Conservation (phyloP, 1,284 basidiomycete genomes). For the Leccinum pallidistipes region DNA sequence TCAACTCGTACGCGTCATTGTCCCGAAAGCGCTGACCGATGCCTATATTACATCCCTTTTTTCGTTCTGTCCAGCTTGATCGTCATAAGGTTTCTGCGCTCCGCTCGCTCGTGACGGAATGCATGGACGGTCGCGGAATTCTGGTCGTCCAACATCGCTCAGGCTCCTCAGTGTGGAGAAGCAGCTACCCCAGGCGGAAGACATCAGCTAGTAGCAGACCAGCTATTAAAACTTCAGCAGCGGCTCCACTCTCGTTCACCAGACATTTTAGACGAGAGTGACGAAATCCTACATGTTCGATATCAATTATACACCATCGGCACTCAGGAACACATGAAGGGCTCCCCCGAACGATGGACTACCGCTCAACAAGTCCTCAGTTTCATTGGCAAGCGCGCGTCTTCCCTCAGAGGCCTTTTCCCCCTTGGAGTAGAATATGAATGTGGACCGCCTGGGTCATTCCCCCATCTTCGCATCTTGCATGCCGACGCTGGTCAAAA, state of each 20-base stretch:
- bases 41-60: constrained; percentile 51
- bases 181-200: constrained; percentile 13
- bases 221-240: constrained; percentile 28
- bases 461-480: constrained; percentile 37
- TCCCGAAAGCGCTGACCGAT: constrained; percentile 36
- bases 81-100: constrained; percentile 20
- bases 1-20: constrained; percentile 30
- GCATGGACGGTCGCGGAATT: constrained; percentile 41
- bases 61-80: constrained; percentile 37
- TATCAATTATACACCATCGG: constrained; percentile 1
- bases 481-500: constrained; percentile 17
- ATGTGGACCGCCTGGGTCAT: constrained; percentile 13
- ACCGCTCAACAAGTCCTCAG: constrained; percentile 41
- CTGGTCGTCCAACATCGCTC: constrained; percentile 50
- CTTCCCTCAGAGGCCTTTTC: constrained; percentile 7
- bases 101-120: constrained; percentile 37
- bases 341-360: constrained; percentile 4
- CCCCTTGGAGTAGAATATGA: constrained; percentile 3
- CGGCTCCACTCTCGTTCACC: constrained; percentile 37
- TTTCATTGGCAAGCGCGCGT: constrained; percentile 17
- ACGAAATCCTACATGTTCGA: constrained; percentile 1
- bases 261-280: constrained; percentile 1
- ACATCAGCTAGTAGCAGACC: constrained; percentile 1
- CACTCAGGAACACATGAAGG: not conserved
- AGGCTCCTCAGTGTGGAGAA: constrained; percentile 44